These are phyloP conservation scores for Alisma plantagoaquatica DNA, from an alignment of 106 monocot genomes.

Conservation along the genomic window DNA sequence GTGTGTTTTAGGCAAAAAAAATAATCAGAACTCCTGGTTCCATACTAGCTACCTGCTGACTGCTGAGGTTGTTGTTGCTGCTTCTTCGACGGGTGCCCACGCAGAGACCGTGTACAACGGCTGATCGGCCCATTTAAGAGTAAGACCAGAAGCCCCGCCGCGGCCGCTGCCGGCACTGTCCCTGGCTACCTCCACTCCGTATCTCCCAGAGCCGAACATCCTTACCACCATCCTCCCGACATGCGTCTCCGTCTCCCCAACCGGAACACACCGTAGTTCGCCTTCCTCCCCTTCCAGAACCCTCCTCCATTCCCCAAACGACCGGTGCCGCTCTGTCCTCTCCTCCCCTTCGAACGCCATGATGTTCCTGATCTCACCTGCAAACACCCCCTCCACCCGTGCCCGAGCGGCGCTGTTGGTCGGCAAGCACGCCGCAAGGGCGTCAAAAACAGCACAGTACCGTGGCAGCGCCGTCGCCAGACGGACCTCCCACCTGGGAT, in stretches of 20 bases:
- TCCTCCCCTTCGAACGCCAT: constrained; percentile 44
- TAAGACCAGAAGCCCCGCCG: constrained; percentile 38
- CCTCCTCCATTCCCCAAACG: constrained; percentile 62
- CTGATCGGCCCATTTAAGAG: constrained; percentile 59
- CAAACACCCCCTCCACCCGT: constrained; percentile 79
- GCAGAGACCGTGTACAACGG: constrained; percentile 73
- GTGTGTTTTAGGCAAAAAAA: no score
- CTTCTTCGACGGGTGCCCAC: constrained; percentile 39
- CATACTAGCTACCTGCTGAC: no score
- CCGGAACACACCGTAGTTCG: constrained; percentile 32
- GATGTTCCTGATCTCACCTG: constrained; percentile 65
- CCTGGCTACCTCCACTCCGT: constrained; percentile 31
- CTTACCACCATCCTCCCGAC: constrained; percentile 49
- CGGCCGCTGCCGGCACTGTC: no score
- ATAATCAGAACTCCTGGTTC: no score
- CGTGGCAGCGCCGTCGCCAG: constrained; percentile 37
- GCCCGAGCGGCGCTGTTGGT: constrained; percentile 37
- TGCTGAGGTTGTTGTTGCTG: no score
- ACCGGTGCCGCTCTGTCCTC: constrained; percentile 60
- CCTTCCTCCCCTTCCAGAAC: constrained; percentile 44
- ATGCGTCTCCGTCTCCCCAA: constrained; percentile 44
- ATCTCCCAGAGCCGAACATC: constrained; percentile 52
- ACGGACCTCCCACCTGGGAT: constrained; percentile 47
- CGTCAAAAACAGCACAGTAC: constrained; percentile 74
- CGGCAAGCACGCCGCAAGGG: constrained; percentile 29